Percentiles rank a stretch among this genome's conserved stretches.
These are phyloP conservation scores for Arthrobotrys sinensis DNA, from an alignment of 2,329 filamentous ascomycete genomes.

Conservation along the genomic window DNA sequence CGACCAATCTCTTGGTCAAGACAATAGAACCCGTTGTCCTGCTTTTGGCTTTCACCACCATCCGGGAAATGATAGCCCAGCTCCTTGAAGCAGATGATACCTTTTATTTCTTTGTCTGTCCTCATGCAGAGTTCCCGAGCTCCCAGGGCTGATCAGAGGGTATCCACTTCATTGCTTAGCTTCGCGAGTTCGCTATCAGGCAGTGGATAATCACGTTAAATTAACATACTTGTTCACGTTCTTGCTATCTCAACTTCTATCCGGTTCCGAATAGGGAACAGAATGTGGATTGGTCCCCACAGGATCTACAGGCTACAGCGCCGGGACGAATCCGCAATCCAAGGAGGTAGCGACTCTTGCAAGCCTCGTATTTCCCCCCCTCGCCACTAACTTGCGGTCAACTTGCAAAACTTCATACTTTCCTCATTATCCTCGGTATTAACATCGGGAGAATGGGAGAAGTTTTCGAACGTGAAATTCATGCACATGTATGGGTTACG, in stretches of 20 bases:
- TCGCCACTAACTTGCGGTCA: background rate
- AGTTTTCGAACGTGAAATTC: background rate
- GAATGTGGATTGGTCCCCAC: slow-evolving; percentile 14
- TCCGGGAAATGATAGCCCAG: background rate
- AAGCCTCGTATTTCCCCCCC: slow-evolving; percentile 3
- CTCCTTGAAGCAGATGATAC: slow-evolving; percentile 12
- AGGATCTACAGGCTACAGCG: slow-evolving; percentile 12
- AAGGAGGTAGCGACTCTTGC: background rate
- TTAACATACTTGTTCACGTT: background rate
- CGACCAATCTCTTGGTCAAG: background rate
- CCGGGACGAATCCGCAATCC: slow-evolving; percentile 23
- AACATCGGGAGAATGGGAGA: no score
- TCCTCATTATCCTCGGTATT: background rate
- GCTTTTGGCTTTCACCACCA: background rate
- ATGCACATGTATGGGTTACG: background rate
- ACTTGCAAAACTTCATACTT: no score
- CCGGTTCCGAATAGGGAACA: slow-evolving; percentile 6
- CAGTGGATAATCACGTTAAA: background rate
- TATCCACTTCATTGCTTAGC: slow-evolving; percentile 15
- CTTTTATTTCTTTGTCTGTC: background rate
- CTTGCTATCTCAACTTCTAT: background rate
- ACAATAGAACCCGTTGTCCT: background rate
- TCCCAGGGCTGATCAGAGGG: slow-evolving; percentile 22
- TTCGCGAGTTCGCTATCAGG: slow-evolving; percentile 5
- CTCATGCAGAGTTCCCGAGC: slow-evolving; percentile 29